These are phyloP conservation scores for Aspergillus nidulans DNA, from an alignment of 495 filamentous ascomycete genomes.

Conservation along the genomic window DNA sequence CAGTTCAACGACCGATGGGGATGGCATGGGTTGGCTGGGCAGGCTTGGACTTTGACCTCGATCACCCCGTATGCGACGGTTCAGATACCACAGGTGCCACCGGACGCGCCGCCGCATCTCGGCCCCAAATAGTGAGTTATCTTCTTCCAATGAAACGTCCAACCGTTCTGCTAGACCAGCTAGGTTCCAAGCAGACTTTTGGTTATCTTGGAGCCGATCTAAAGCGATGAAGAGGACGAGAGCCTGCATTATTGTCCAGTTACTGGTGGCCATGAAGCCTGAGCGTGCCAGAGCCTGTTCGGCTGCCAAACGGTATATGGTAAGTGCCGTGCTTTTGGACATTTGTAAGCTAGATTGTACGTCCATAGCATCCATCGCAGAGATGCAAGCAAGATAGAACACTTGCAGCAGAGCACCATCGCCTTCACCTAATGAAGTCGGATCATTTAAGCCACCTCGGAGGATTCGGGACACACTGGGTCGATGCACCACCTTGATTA, in stretches of 20 bases:
- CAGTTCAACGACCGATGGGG: neutral
- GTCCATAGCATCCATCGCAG: slow-evolving; percentile 1
- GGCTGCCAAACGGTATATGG: neutral
- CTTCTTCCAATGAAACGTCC: neutral
- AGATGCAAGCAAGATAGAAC: slow-evolving; percentile 11
- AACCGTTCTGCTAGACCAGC: slow-evolving; percentile 6
- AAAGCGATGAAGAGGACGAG: slow-evolving; percentile 9
- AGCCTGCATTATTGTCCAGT: slow-evolving; percentile 7
- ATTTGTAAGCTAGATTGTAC: slow-evolving; percentile 1
- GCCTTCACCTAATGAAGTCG: neutral
- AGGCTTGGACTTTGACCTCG: neutral
- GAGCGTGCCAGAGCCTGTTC: slow-evolving; percentile 9
- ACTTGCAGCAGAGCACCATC: slow-evolving; percentile 7
- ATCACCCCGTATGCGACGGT: slow-evolving; percentile 8
- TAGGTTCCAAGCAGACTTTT: slow-evolving; percentile 10
- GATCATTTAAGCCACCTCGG: neutral
- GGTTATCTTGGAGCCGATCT: neutral
- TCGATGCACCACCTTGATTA: slow-evolving; percentile 12
- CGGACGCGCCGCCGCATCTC: slow-evolving; percentile 10
- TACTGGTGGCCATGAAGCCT: slow-evolving; percentile 1
- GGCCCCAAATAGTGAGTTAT: neutral
- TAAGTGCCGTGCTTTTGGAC: slow-evolving; percentile 3
- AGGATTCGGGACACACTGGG: slow-evolving; percentile 1
- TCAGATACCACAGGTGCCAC: slow-evolving; percentile 14
- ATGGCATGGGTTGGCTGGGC: neutral